Conservation (phyloP, 2,329 filamentous ascomycete species). For the Trichoderma aggressivum region DNA sequence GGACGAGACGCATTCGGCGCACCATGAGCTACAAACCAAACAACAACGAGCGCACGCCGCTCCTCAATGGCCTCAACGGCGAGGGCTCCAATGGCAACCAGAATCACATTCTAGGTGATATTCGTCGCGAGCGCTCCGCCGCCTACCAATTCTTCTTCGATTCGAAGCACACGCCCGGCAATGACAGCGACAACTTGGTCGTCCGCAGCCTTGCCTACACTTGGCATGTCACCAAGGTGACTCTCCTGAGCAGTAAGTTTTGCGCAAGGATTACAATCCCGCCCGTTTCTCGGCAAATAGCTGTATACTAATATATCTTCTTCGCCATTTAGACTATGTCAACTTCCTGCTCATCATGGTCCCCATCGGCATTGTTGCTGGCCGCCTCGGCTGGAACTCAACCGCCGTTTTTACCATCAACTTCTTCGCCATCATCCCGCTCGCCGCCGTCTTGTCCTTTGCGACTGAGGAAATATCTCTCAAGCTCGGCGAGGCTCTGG, state of each 20-base stretch:
- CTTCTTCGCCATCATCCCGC: conserved; percentile 75
- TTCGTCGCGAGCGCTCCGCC: conserved; percentile 24
- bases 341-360: conserved; percentile 73
- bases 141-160: conserved; percentile 48
- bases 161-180: conserved; percentile 49
- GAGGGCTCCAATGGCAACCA: conserved; percentile 23
- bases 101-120: conserved; percentile 23
- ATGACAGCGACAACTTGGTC: conserved; percentile 44
- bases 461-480: conserved; percentile 74
- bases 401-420: conserved; percentile 71
- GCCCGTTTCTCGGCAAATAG: neutral
- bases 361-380: conserved; percentile 68
- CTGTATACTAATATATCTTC: neutral
- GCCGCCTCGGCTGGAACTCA: conserved; percentile 59
- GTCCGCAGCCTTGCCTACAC: conserved; percentile 46
- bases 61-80: conserved; percentile 42
- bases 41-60: conserved; percentile 39
- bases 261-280: too few species aligned
- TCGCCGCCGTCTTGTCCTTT: conserved; percentile 71
- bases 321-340: conserved; percentile 47
- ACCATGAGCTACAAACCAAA: conserved; percentile 12
- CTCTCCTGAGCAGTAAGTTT: conserved; percentile 57
- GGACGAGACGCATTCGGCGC: neutral
- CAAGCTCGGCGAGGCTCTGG: conserved; percentile 69
- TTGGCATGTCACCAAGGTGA: conserved; percentile 57